Evolutionary conservation across 176 grass and related monocot species (phyloP), one percentile per base, ranked within the genome.

Genomic region (Oryza officinalis): DNA sequence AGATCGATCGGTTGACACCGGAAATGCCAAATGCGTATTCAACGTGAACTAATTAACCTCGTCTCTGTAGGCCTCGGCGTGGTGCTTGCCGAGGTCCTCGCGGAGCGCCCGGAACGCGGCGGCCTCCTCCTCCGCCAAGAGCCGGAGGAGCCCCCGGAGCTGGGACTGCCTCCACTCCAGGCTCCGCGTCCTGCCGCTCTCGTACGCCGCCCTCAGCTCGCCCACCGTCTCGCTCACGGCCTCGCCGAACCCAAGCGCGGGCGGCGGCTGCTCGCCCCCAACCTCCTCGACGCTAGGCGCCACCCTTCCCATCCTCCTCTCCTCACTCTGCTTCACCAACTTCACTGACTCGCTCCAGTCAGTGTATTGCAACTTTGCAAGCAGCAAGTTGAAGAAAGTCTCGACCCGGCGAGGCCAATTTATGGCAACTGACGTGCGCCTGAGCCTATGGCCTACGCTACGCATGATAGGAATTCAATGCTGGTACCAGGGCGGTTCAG

Each of bases 11-110:
- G 7, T 60, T 23, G 54, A 60, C 41, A 13, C 43, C 6, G 14
- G 27, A 23, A 28, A 73, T 10, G 43, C 10, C 13, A 28, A 47
- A 49, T 30, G 45, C 67, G 4, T 22, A 32, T 10, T 26, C 35
- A 6, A 23, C 8, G 54, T 3, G 6, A 1, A 43, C 13, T 10
- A 32, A 38, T 38, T 38, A 35, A 91, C 96, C 93, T 98, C 96
- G 83, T 98, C 93, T 85, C 91, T 92, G 87, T 79, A 98, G 8
- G 96, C 87, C 81, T 98, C 96, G 65, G 77, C 91, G n/a, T 46
- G 76, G 87, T 90, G 89, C 82, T 98, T 98, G 78, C 96, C 89
- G 78, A 98, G 87, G 79, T 98, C 96, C 30, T 74, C 28, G 49
- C 80, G 90, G 65, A 98, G 91, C 80, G 79, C 96, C 64, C 33